Evolutionary conservation across 2,329 filamentous ascomycete species (phyloP), one percentile per base, ranked within the genome.

Genomic region (Monosporascus sp.): DNA sequence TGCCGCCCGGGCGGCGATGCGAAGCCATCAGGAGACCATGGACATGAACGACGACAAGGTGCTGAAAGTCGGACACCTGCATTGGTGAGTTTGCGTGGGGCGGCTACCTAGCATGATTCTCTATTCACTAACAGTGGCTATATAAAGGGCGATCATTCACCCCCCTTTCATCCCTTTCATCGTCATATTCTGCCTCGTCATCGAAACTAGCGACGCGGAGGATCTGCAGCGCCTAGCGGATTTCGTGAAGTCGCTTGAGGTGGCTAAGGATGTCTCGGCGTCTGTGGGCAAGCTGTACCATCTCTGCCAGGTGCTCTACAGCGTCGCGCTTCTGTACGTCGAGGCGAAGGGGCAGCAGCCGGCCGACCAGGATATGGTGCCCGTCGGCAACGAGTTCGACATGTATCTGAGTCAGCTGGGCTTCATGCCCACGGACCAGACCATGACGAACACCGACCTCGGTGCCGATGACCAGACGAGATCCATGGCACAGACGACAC

Each of bases 301-400:
- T 25, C 72, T 86, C 15, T 85, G 81, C 57, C 75, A 80, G 47
- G 76, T 83, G 2, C 75, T 86, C 49, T 76, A 79, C 57, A 81
- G 74, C 37, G 78, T 86, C 7, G 82, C 82, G 0, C 73, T 76
- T 37, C 70, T 83, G 5, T 86, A 85, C 57, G 71, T 85, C 17
- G 78, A 84, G 61, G 78, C 80, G 2, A 81, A 79, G 55, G 65
- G 72, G 70, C 58, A 72, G 52, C 66, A 59, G 37, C 63, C 52
- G 38, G 22, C 50, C 14, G 55, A 57, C 27, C 58, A 60, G 51
- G 57, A 60, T 27, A 60, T 63, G 53, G 63, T 60, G 8, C 61
- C 61, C 7, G 60, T 64, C 9, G 61, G 66, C 1, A 63, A 60
- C 50, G 67, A 69, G 61, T 69, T 69, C 44, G 65, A 69, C 39